Conservation (phyloP, 2,329 filamentous ascomycete genomes). For the Diplodia corticola region DNA sequence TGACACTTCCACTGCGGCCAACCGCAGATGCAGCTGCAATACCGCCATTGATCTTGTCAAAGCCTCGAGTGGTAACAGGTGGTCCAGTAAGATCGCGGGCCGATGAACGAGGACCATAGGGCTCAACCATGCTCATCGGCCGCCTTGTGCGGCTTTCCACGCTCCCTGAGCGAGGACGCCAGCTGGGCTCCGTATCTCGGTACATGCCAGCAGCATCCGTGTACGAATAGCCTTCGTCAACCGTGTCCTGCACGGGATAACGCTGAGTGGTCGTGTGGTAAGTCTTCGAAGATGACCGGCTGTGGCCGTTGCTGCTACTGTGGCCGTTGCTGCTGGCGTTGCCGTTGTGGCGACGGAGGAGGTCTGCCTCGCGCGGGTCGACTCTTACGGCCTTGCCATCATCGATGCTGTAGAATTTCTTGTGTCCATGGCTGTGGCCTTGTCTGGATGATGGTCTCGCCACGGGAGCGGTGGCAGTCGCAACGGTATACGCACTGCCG, state of each 20-base stretch:
- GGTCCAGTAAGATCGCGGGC: conserved; percentile 48
- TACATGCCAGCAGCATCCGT: conserved; percentile 54
- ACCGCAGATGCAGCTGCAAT: conserved; percentile 24
- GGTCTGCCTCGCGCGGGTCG: conserved; percentile 18
- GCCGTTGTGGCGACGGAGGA: conserved; percentile 7
- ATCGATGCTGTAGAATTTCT: conserved; percentile 52
- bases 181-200: conserved; percentile 51
- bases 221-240: conserved; percentile 50
- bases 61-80: conserved; percentile 68
- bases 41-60: conserved; percentile 66
- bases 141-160: conserved; percentile 46
- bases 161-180: conserved; percentile 49
- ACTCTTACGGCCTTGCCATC: conserved; percentile 38
- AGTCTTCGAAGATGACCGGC: conserved; percentile 18
- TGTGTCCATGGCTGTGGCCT: conserved; percentile 37
- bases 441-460: conserved; percentile 12
- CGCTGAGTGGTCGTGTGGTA: conserved; percentile 32
- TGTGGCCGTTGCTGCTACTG: conserved; percentile 18
- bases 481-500: conserved; percentile 36
- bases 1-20: conserved; percentile 27
- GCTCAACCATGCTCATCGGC: conserved; percentile 48
- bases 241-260: conserved; percentile 32
- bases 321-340: conserved; percentile 21
- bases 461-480: conserved; percentile 35
- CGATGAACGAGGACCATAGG: conserved; percentile 37